Evolutionary conservation across 805 yeast genomes (phyloP).

Genomic region (Barnettozyma pratensis): DNA sequence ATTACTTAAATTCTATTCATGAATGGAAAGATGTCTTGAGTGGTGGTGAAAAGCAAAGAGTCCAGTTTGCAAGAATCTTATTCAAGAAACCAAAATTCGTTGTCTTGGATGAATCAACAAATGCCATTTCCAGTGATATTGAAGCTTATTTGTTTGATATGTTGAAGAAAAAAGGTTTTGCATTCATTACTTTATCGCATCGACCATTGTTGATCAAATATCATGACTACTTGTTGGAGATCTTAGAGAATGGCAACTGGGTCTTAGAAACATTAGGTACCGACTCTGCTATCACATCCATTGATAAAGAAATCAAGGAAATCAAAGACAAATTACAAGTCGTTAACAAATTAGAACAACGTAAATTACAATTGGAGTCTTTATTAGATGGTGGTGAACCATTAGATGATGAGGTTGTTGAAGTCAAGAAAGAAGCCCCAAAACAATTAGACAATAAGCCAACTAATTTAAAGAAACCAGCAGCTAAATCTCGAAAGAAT

Average conservation of each 20-base stretch:
- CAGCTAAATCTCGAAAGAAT: too few relatives aligned
- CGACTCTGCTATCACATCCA: conserved; percentile 58
- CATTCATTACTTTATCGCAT: conserved; percentile 78
- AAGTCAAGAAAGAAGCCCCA: background rate
- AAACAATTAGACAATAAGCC: too few relatives aligned
- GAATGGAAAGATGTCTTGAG: conserved; percentile 90
- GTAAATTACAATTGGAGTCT: conserved; percentile 53
- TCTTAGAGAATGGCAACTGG: conserved; percentile 56
- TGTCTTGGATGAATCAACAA: conserved; percentile 88
- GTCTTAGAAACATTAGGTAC: conserved; percentile 60
- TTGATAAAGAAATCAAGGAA: conserved; percentile 71
- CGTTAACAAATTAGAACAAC: conserved; percentile 52
- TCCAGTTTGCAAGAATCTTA: conserved; percentile 80
- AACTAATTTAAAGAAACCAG: background rate
- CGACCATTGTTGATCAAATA: conserved; percentile 80
- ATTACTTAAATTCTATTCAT: conserved; percentile 38
- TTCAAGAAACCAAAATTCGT: conserved; percentile 79
- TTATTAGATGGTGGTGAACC: conserved; percentile 22
- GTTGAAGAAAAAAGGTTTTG: conserved; percentile 62
- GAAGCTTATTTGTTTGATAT: conserved; percentile 82
- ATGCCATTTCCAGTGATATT: conserved; percentile 85
- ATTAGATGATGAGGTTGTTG: background rate
- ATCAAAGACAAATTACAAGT: conserved; percentile 55
- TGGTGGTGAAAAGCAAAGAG: conserved; percentile 94
- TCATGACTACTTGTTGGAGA: conserved; percentile 70